Evolutionary conservation across 345 rosid genomes (phyloP), one percentile per base, ranked within the genome.

Genomic region (Iberis pinnata): DNA sequence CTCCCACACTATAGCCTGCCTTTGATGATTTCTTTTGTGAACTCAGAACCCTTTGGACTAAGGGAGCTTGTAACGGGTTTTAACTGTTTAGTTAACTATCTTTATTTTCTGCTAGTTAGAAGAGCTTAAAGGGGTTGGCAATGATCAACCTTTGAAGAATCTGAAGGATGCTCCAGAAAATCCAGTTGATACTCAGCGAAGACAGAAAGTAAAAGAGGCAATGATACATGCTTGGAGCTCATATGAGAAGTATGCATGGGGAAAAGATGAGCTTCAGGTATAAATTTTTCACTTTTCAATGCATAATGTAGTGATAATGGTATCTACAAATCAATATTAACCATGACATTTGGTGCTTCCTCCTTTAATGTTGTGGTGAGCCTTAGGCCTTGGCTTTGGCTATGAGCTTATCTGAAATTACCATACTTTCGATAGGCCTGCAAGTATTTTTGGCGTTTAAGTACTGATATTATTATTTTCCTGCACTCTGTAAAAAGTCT

Each of bases 151-250:
- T 48, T 31, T 47, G 39, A 71, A 41, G 38, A 45, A 18, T 38
- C 59, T 38, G 56, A 58, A 51, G 65, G 67, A 47, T 71, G 57
- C 60, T 61, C 66, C 54, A 22, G 84, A 82, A 41, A 79, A 86
- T 67, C 92, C 88, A 9, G 51, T 78, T 53, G 90, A 77, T 35
- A 65, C 66, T 19, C 78, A 77, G 43, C 76, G 95, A 54, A 77
- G 87, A 73, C 84, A 82, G 77, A 86, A 80, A 78, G 89, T 88
- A 7, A 88, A 79, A 71, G 95, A 88, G 59, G 95, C 99, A 25
- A 93, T 93, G 99, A 22, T 83, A 63, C 95, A 93, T 74, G 99
- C 97, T 19, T 93, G 99, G 97, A 74, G 70, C 56, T 82, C 95
- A 9, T 88, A 88, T 69, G 97, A 93, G 69, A 93, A 80, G 65